Evolutionary conservation across 2,329 filamentous ascomycete genomes (phyloP).

Genomic region (Drechmeria coniospora): DNA sequence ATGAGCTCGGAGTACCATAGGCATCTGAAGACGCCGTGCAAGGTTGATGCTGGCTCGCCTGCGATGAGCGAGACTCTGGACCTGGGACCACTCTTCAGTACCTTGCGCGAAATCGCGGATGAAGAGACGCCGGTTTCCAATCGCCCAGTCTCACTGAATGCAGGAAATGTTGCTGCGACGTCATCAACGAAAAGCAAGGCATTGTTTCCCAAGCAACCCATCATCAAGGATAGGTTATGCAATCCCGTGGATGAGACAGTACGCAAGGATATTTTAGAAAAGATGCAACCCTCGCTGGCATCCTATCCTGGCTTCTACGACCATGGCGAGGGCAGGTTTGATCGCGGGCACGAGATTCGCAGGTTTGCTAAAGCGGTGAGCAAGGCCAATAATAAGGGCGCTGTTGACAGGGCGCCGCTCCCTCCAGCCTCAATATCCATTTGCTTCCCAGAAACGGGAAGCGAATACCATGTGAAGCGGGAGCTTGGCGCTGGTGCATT

Average conservation of each 20-base stretch:
- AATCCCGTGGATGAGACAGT: constrained; percentile 76
- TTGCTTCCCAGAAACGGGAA: constrained; percentile 46
- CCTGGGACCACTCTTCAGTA: constrained; percentile 47
- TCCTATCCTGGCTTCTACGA: constrained; percentile 72
- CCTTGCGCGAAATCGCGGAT: constrained; percentile 50
- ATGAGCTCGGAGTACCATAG: constrained; percentile 43
- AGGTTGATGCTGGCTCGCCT: constrained; percentile 21
- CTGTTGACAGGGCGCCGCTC: constrained; percentile 46
- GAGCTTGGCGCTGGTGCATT: constrained; percentile 90
- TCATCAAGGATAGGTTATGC: constrained; percentile 70
- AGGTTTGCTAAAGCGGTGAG: constrained; percentile 57
- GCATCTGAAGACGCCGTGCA: constrained; percentile 66
- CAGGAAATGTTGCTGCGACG: constrained; percentile 21
- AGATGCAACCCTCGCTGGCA: constrained; percentile 55
- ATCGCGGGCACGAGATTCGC: constrained; percentile 60
- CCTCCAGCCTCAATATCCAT: constrained; percentile 47
- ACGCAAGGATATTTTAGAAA: constrained; percentile 57
- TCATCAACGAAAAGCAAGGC: constrained; percentile 22
- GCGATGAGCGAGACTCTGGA: constrained; percentile 18
- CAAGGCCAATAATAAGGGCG: constrained; percentile 38
- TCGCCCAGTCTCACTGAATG: constrained; percentile 33
- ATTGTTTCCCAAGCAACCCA: constrained; percentile 44
- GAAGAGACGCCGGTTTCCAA: constrained; percentile 30
- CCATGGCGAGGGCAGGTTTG: constrained; percentile 46
- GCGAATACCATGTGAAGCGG: constrained; percentile 62